A percentile compares a stretch with the other conserved stretches of the same genome.
Conservation (phyloP, 2,329 filamentous ascomycete species). For the Helotiales sp. region DNA sequence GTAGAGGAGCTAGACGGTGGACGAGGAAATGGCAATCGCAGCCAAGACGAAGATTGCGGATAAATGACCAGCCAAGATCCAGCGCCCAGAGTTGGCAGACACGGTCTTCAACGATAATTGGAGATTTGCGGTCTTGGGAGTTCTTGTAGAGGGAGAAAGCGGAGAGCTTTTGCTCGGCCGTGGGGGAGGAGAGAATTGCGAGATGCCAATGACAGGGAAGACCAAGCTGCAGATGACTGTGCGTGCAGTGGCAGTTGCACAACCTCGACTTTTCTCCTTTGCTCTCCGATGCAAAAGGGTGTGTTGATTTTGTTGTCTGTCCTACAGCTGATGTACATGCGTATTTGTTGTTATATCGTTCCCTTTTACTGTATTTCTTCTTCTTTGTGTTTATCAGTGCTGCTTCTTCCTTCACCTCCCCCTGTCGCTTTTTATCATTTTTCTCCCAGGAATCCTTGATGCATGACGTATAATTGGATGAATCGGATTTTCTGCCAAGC, state of each 20-base stretch:
- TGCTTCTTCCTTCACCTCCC: neutral
- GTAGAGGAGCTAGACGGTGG: slow-evolving; percentile 1
- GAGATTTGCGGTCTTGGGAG: neutral
- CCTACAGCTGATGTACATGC: neutral
- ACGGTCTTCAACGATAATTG: neutral
- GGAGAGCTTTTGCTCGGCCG: neutral
- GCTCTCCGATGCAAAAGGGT: neutral
- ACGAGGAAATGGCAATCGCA: neutral
- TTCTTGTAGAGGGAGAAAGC: too few relatives aligned
- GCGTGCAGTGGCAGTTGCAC: neutral
- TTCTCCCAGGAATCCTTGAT: neutral
- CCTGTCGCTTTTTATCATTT: neutral
- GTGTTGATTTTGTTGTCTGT: neutral
- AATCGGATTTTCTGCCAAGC: neutral
- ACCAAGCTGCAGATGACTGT: neutral
- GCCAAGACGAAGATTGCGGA: neutral
- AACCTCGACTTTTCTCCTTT: neutral
- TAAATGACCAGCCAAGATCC: neutral
- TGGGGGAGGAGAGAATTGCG: neutral
- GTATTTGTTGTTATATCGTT: neutral
- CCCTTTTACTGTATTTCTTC: neutral
- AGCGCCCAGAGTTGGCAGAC: neutral
- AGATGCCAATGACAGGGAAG: neutral
- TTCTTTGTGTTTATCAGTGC: neutral
- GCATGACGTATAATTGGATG: neutral